These are phyloP conservation scores for Malbranchea cinnamomea DNA, from an alignment of 2,329 filamentous ascomycete species.

Conservation along the genomic window DNA sequence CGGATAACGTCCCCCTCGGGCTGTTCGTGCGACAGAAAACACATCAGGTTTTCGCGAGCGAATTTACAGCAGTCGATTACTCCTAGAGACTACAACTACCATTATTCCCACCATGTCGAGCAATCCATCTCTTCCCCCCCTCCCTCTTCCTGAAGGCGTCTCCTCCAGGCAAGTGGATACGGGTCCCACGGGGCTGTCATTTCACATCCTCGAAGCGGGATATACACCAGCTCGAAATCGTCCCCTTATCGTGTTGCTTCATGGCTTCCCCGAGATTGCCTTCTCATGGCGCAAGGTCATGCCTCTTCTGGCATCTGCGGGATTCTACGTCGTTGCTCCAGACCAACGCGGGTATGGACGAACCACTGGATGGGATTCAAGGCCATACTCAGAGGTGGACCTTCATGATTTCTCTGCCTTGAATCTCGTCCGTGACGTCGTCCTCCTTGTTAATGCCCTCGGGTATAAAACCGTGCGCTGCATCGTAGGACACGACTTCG, in stretches of 20 bases:
- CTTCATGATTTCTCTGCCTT: slow-evolving; percentile 43
- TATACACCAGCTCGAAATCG: slow-evolving; percentile 22
- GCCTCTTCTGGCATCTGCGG: slow-evolving; percentile 40
- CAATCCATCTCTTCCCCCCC: slow-evolving; percentile 22
- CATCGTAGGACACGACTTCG: slow-evolving; percentile 53
- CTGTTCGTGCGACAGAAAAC: too few species aligned
- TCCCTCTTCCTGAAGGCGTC: slow-evolving; percentile 42
- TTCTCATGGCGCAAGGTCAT: slow-evolving; percentile 56
- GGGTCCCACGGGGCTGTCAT: slow-evolving; percentile 39
- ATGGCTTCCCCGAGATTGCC: slow-evolving; percentile 54
- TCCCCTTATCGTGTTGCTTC: slow-evolving; percentile 46
- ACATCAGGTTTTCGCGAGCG: too few species aligned
- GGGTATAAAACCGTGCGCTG: slow-evolving; percentile 44
- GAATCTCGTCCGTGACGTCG: slow-evolving; percentile 45
- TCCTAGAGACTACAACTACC: too few species aligned
- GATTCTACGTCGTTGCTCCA: slow-evolving; percentile 51
- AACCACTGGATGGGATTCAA: slow-evolving; percentile 45
- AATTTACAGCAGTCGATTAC: too few species aligned
- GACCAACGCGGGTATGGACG: slow-evolving; percentile 56
- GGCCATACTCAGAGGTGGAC: slow-evolving; percentile 37
- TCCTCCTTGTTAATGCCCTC: slow-evolving; percentile 45
- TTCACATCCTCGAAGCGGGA: slow-evolving; percentile 46
- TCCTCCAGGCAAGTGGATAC: slow-evolving; percentile 43
- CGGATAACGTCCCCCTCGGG: too few species aligned
- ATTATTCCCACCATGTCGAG: slow-evolving; percentile 9